Evolutionary conservation across 768 basidiomycete genomes (phyloP), one percentile per base, ranked within the genome.

Genomic region (Collybia sp.): DNA sequence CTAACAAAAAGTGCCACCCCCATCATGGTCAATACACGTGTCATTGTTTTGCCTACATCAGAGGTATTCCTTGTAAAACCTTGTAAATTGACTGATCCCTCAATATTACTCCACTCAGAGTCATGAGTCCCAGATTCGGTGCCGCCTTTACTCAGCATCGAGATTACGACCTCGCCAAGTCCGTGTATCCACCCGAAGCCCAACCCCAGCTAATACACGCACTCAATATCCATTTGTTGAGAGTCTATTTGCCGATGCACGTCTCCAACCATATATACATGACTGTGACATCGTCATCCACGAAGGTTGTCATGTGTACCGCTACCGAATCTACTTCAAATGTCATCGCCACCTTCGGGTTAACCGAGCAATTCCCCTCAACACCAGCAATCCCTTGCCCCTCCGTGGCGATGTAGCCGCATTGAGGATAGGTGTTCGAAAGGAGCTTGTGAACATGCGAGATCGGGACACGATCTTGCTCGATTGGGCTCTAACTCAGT

Each of bases 401-500:
- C 42, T 34, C 25, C 16, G 42, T 12, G 32, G 42, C 6, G 16
- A 43, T 34, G 32, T 43, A n/a, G 42, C 36, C 25, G 31, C 36
- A 5, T 34, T 43, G 42, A 33, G 42, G 15, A 43, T 43, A 17
- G 42, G 32, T n/a, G 33, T 35, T 34, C 20, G 36, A n/a, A 35
- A 35, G 18, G 33, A 25, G 13, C 36, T 34, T 34, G 32, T 43
- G 11, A 43, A 43, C 18, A 43, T 43, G 42, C 33, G 42, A 16
- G 42, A 43, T 34, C 32, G 32, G 33, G 42, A 43, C 32, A 43
- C 42, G 15, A 43, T 43, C 9, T 35, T 43, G 33, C 36, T 35
- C 33, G 42, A 43, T 18, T 43, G 42, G 42, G 33, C 36, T 43
- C 33, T 43, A 19, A 32, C 33, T 32, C 33, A 32, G 42, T 43